These are phyloP conservation scores for Melocanna baccifera DNA, from an alignment of 176 grass and related monocot genomes.

Conservation along the genomic window DNA sequence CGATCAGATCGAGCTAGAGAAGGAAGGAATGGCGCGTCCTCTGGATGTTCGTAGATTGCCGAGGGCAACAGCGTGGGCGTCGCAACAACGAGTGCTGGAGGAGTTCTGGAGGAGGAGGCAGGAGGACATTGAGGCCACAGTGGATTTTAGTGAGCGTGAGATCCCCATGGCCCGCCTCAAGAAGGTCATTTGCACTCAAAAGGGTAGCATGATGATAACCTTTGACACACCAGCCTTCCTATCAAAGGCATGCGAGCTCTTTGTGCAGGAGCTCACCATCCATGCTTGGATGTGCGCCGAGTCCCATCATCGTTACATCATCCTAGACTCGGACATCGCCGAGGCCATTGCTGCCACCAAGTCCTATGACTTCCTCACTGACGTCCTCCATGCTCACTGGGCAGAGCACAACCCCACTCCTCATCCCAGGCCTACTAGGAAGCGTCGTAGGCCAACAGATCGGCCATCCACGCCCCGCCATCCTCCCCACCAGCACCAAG, in stretches of 20 bases:
- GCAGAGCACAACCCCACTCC: background rate
- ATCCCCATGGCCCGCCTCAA: conserved; percentile 8
- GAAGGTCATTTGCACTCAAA: background rate
- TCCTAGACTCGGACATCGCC: conserved; percentile 2
- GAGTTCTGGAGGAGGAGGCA: conserved; percentile 1
- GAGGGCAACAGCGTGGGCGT: fast-evolving
- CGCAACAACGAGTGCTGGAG: background rate
- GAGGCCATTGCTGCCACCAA: background rate
- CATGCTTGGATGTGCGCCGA: background rate
- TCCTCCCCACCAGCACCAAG: background rate
- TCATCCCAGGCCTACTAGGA: background rate
- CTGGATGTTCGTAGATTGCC: background rate
- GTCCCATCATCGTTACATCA: background rate
- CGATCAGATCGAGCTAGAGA: background rate
- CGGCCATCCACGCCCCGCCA: background rate
- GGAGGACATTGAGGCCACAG: background rate
- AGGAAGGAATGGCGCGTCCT: background rate
- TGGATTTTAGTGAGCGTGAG: background rate
- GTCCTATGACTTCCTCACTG: background rate
- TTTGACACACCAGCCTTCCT: background rate
- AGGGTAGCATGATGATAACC: background rate
- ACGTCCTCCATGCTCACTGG: background rate
- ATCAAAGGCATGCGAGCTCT: conserved; percentile 18
- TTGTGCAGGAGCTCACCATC: conserved; percentile 10
- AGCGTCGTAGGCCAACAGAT: background rate